Evolutionary conservation across 306 rosid genomes (phyloP).

Genomic region (Quercus robur): DNA sequence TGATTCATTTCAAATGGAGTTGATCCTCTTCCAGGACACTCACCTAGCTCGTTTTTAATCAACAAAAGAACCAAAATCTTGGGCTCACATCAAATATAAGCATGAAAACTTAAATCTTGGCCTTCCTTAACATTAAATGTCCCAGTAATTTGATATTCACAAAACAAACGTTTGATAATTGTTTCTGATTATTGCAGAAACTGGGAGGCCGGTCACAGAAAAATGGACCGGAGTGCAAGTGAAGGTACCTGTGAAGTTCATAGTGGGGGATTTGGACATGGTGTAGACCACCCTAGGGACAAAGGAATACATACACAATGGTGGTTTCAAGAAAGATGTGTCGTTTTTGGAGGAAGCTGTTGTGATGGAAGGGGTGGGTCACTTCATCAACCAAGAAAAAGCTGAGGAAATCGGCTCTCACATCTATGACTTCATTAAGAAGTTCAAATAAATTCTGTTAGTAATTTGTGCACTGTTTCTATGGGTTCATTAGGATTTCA

Average conservation of each 20-base stretch:
- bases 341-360: constrained; percentile 34
- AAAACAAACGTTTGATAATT: neutral
- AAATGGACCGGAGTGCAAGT: constrained; percentile 30
- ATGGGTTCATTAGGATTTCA: neutral
- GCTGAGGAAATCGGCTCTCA: constrained; percentile 26
- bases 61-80: neutral
- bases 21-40: no score
- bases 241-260: constrained; percentile 37
- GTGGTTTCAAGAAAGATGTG: constrained; percentile 38
- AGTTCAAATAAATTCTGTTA: constrained; percentile 15
- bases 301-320: constrained; percentile 27
- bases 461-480: neutral
- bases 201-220: constrained; percentile 29
- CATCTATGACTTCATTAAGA: constrained; percentile 28
- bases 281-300: constrained; percentile 17
- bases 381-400: constrained; percentile 39
- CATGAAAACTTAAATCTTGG: neutral
- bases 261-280: constrained; percentile 31
- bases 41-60: no score
- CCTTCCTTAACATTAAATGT: no score
- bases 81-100: neutral
- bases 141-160: no score
- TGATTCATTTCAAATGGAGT: no score
- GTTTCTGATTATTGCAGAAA: constrained; percentile 16
- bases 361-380: constrained; percentile 36